These are phyloP conservation scores for Papiliotrema nemorosa DNA, from an alignment of 1,284 basidiomycete species.

Conservation along the genomic window DNA sequence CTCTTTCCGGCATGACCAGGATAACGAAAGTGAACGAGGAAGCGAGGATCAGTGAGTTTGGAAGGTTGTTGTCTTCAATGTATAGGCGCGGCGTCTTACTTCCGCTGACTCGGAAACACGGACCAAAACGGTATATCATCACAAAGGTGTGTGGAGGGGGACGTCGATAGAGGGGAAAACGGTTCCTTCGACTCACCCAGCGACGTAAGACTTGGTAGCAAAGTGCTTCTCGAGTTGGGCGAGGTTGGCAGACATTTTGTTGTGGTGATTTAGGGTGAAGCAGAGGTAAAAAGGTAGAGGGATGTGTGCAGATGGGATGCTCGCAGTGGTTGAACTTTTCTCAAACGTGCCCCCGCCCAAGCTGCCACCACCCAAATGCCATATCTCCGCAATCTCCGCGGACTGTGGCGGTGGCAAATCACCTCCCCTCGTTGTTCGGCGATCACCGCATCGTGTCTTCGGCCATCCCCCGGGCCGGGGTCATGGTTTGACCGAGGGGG, in stretches of 20 bases:
- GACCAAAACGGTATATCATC: constrained; percentile 92
- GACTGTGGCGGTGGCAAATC: too few species aligned
- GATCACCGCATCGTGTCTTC: too few species aligned
- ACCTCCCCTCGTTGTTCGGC: too few species aligned
- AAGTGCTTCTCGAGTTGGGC: constrained; percentile 80
- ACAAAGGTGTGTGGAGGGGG: constrained; percentile 37
- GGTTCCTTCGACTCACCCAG: constrained; percentile 66
- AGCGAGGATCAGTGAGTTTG: constrained; percentile 73
- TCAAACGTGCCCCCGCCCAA: too few species aligned
- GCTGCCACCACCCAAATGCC: too few species aligned
- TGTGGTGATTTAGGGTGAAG: neutral
- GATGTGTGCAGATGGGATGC: too few species aligned
- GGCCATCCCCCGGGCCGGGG: too few species aligned
- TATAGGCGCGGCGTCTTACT: constrained; percentile 85
- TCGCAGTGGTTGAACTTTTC: too few species aligned
- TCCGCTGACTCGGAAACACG: constrained; percentile 98
- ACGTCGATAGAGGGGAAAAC: neutral
- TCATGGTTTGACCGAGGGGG: too few species aligned
- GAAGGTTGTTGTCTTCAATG: constrained; percentile 52
- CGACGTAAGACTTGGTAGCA: constrained; percentile 77
- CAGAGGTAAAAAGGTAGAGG: neutral
- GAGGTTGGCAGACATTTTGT: constrained; percentile 68
- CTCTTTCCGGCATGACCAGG: constrained; percentile 9
- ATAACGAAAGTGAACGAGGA: constrained; percentile 15
- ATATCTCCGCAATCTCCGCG: too few species aligned